A percentile compares a stretch with the other conserved stretches of the same genome.
Evolutionary conservation across 352 stramenopile species (phyloP).

Genomic region (Pythium aristosporum): DNA sequence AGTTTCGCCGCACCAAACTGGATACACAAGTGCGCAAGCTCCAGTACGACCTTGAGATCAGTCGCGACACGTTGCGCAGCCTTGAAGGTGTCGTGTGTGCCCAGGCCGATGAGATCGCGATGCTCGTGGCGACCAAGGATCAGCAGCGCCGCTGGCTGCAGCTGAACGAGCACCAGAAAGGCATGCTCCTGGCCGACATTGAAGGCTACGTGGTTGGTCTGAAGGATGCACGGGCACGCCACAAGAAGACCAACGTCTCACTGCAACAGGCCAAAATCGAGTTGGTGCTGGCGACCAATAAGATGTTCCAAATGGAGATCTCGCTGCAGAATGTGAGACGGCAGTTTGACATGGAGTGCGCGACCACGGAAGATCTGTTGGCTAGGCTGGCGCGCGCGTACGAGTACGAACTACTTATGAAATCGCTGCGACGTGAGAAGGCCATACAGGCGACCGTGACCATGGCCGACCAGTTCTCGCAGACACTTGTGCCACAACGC

Average conservation of each 20-base stretch:
- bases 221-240: constrained; percentile 17
- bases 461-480: constrained; percentile 33
- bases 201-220: constrained; percentile 38
- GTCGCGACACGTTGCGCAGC: constrained; percentile 43
- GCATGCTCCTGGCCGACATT: constrained; percentile 49
- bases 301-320: constrained; percentile 44
- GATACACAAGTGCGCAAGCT: constrained; percentile 62
- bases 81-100: constrained; percentile 58
- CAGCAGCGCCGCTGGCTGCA: constrained; percentile 40
- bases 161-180: constrained; percentile 47
- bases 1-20: constrained; percentile 66
- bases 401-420: constrained; percentile 61
- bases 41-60: constrained; percentile 45
- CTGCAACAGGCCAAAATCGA: constrained; percentile 44
- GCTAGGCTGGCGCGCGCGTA: constrained; percentile 56
- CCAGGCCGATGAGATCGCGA: constrained; percentile 46
- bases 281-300: constrained; percentile 46
- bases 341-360: constrained; percentile 53
- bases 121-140: constrained; percentile 41
- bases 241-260: constrained; percentile 22
- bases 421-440: constrained; percentile 53
- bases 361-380: constrained; percentile 53
- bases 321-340: constrained; percentile 36
- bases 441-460: constrained; percentile 57
- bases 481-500: constrained; percentile 66